phyloP scores from a whole-genome alignment of 2,329 filamentous ascomycete genomes.

The Epichloe baconii region DNA sequence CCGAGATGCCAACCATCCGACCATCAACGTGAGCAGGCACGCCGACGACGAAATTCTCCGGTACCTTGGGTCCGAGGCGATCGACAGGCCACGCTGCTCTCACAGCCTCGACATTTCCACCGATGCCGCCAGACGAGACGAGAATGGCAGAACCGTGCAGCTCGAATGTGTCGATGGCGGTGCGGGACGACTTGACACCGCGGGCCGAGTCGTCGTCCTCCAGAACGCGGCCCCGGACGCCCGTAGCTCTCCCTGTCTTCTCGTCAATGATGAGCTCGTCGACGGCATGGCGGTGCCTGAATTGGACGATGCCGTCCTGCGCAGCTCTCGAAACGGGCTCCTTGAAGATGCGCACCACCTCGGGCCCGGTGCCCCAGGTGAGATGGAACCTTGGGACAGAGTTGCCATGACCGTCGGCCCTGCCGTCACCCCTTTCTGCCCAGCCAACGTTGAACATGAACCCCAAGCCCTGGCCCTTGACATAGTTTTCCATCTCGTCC shows the following conservation, averaged over 20 bases:
- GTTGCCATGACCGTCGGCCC: slow-evolving; percentile 45
- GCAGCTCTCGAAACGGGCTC: slow-evolving; percentile 42
- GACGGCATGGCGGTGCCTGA: slow-evolving; percentile 43
- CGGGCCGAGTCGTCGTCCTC: slow-evolving; percentile 34
- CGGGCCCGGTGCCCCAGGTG: slow-evolving; percentile 48
- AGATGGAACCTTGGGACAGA: slow-evolving; percentile 50
- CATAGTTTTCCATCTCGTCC: slow-evolving; percentile 44
- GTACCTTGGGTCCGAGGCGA: slow-evolving; percentile 41
- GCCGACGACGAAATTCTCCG: slow-evolving; percentile 43
- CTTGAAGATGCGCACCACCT: slow-evolving; percentile 43
- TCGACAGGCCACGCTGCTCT: slow-evolving; percentile 45
- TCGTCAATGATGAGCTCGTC: slow-evolving; percentile 43
- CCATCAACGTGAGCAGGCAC: slow-evolving; percentile 53
- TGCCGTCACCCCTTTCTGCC: slow-evolving; percentile 46
- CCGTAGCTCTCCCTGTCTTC: slow-evolving; percentile 35
- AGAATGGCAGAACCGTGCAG: slow-evolving; percentile 38
- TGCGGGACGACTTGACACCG: slow-evolving; percentile 39
- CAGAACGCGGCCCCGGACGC: slow-evolving; percentile 40
- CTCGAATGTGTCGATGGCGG: slow-evolving; percentile 37
- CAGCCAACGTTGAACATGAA: slow-evolving; percentile 44
- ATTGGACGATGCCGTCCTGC: slow-evolving; percentile 38
- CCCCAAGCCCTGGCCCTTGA: slow-evolving; percentile 37
- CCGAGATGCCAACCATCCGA: slow-evolving; percentile 45
- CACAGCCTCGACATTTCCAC: slow-evolving; percentile 47
- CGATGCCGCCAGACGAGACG: slow-evolving; percentile 45